phyloP scores from a whole-genome alignment of 2,329 filamentous ascomycete genomes.

The Cryphonectria naterciae region DNA sequence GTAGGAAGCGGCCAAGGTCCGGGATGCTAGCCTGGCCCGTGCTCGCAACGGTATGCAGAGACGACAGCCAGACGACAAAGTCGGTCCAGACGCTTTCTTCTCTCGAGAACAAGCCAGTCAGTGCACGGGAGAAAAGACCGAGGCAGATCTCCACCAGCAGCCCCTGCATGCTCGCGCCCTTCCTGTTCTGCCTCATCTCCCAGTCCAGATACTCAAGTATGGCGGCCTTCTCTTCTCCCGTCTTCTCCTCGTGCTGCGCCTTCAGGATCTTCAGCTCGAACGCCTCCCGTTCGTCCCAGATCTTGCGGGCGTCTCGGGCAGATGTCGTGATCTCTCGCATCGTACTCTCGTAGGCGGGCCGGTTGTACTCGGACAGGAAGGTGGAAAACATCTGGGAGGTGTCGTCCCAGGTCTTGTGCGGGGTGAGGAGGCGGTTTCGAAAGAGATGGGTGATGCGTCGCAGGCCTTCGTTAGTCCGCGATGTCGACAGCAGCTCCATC shows the following conservation, averaged over 20 bases:
- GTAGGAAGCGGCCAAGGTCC: slow-evolving; percentile 44
- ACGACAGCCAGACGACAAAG: slow-evolving; percentile 75
- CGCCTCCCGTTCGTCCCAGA: slow-evolving; percentile 66
- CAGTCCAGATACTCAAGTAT: slow-evolving; percentile 79
- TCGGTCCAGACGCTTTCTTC: slow-evolving; percentile 83
- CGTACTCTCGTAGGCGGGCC: slow-evolving; percentile 70
- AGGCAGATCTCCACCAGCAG: slow-evolving; percentile 57
- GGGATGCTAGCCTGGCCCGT: slow-evolving; percentile 44
- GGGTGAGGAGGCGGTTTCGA: slow-evolving; percentile 70
- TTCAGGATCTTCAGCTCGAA: slow-evolving; percentile 69
- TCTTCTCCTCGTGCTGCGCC: slow-evolving; percentile 60
- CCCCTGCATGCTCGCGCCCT: slow-evolving; percentile 52
- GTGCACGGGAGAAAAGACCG: slow-evolving; percentile 78
- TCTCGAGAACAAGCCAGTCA: slow-evolving; percentile 69
- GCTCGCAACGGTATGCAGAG: slow-evolving; percentile 43
- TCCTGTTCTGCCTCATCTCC: slow-evolving; percentile 70
- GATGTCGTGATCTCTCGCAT: slow-evolving; percentile 71
- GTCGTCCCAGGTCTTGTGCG: slow-evolving; percentile 74
- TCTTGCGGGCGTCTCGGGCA: slow-evolving; percentile 65
- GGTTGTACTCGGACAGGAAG: slow-evolving; percentile 74
- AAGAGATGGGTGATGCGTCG: slow-evolving; percentile 71
- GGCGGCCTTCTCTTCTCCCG: slow-evolving; percentile 54
- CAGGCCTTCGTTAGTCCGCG: slow-evolving; percentile 59
- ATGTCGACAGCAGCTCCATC: slow-evolving; percentile 66
- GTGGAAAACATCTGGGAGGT: slow-evolving; percentile 76